Evolutionary conservation across 192 early-diverging fungal genomes (phyloP), one percentile per base, ranked within the genome.

Genomic region (Backusella westeae): DNA sequence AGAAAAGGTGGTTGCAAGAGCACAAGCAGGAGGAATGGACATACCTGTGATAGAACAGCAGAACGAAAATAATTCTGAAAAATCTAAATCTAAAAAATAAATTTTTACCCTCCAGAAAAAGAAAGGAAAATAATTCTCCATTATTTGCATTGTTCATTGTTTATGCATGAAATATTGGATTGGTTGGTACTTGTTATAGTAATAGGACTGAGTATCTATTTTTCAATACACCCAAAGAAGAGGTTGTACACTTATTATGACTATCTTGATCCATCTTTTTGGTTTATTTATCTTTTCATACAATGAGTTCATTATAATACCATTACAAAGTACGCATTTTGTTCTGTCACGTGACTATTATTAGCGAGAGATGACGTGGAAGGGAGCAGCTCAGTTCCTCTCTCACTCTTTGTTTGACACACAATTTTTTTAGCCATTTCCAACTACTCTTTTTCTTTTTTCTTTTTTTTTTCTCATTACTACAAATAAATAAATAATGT

Each of bases 1-100:
- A 1, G 85, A 90, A 82, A 90, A 90, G 56, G 86, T 94, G 26
- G 71, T 96, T 38, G 86, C 83, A 42, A 86, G 87, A 38, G 92
- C 88, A 4, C 87, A 87, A 65, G 85, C 90, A 68, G 92, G 89
- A 10, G 90, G 87, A 15, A 73, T 88, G 77, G 46, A 38, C 12
- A 76, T 85, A 49, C 84, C 82, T 0, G 70, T 59, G 21, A 67
- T 65, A n/a, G 66, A 46, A 34, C n/a, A 14, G 39, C 42, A 35
- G 39, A 53, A 79, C 14, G 72, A 74, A 15, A 35, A 3, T 69
- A n/a, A 9, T 9, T 23, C 36, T 21, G 36, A 67, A 67, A 67
- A 35, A 10, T 14, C 56, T 29, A 63, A 63, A 63, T 63, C 56
- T 63, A 63, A 63, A 63, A 63, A 63, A 63, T 63, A 63, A 63